Evolutionary conservation across 2,329 filamentous ascomycete genomes (phyloP).

Genomic region (Polychaeton citri): DNA sequence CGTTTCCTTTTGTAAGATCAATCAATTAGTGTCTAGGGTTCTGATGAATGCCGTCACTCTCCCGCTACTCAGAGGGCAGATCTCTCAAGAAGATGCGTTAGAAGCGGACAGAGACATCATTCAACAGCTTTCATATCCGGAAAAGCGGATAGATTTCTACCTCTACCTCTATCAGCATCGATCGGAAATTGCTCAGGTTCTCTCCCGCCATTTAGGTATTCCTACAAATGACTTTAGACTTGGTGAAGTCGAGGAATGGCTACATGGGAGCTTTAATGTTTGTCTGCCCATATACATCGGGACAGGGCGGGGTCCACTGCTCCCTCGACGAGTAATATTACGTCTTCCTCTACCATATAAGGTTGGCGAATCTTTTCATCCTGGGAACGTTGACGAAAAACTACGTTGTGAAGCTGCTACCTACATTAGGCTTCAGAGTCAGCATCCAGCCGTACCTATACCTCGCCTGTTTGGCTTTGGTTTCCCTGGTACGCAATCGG

Average conservation of each 20-base stretch:
- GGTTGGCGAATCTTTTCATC: constrained; percentile 23
- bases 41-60: not conserved
- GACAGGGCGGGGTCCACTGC: not conserved
- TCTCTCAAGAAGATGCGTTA: not conserved
- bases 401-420: constrained; percentile 26
- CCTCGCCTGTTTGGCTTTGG: constrained; percentile 24
- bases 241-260: not conserved
- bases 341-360: constrained; percentile 8
- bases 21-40: not conserved
- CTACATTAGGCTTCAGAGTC: constrained; percentile 26
- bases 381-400: constrained; percentile 33
- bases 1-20: no score
- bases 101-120: not conserved
- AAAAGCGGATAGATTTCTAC: not conserved
- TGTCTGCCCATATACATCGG: not conserved
- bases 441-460: constrained; percentile 25
- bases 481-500: constrained; percentile 10
- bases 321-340: constrained; percentile 2
- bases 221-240: not conserved
- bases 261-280: not conserved
- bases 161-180: not conserved
- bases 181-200: not conserved
- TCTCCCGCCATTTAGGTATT: not conserved
- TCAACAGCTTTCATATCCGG: not conserved
- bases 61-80: not conserved